These are phyloP conservation scores for Ceratocystis diversiconidia DNA, from an alignment of 2,329 filamentous ascomycete species.

Conservation along the genomic window DNA sequence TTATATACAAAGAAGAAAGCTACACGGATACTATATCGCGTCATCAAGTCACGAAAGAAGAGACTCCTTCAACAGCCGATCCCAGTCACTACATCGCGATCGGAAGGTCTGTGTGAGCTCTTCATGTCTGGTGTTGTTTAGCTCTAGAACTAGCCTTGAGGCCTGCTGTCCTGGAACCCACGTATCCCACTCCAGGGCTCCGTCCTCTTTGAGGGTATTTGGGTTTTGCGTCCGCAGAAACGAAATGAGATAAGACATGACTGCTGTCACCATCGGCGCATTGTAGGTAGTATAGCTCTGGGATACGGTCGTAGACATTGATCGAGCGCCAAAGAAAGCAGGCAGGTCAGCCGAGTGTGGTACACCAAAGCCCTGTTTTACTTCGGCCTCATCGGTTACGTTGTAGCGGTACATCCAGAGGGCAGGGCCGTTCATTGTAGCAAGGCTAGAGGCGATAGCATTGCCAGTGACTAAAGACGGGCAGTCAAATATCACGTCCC, in stretches of 20 bases:
- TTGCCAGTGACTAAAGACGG: slow-evolving; percentile 26
- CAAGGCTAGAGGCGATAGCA: slow-evolving; percentile 22
- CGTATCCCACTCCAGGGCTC: slow-evolving; percentile 29
- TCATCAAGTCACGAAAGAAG: background rate
- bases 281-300: slow-evolving; percentile 33
- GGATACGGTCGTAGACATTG: slow-evolving; percentile 21
- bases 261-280: slow-evolving; percentile 30
- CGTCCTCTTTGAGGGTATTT: slow-evolving; percentile 25
- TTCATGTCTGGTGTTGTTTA: slow-evolving; percentile 29
- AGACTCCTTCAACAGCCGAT: background rate
- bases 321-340: slow-evolving; percentile 35
- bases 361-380: slow-evolving; percentile 31
- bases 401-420: slow-evolving; percentile 38
- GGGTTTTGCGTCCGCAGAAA: slow-evolving; percentile 35
- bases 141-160: slow-evolving; percentile 27
- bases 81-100: background rate
- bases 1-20: background rate
- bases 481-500: slow-evolving; percentile 34
- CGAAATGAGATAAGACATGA: slow-evolving; percentile 37
- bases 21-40: background rate
- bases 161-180: slow-evolving; percentile 25
- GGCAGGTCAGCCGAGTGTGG: slow-evolving; percentile 35
- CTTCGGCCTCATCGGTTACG: slow-evolving; percentile 29
- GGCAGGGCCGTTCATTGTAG: slow-evolving; percentile 16
- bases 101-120: slow-evolving; percentile 19